Evolutionary conservation across 2,329 filamentous ascomycete species (phyloP), one percentile per base, ranked within the genome.

Genomic region (Diplodia corticola): DNA sequence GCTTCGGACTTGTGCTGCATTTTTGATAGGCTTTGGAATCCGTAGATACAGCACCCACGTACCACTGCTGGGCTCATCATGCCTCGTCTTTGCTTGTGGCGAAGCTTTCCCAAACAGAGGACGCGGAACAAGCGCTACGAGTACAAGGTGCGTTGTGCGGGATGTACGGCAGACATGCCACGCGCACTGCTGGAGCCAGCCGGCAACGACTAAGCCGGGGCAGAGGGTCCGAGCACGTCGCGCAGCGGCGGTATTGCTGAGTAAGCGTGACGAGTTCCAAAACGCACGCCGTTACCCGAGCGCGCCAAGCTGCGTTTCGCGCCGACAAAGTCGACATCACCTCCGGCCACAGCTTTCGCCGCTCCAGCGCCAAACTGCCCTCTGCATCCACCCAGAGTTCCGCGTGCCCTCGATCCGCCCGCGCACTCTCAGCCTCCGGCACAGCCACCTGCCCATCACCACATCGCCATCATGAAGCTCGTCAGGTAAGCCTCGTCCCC

Each of bases 401-500:
- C 17, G 48, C 33, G 48, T 49, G n/a, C 4, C 28, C 12, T 49
- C 30, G 44, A 24, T 15, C 9, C 20, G 20, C 33, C 40, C 20
- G 33, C 46, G 15, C 35, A 22, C 24, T 17, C 46, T 22, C 46
- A 15, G 20, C 15, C 48, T 53, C 30, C 13, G 30, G 7, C 30
- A 15, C 51, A 9, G 20, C 9, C 7, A 10, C 12, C 48, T n/a
- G 24, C 30, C n/a, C 37, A 55, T n/a, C 26, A 10, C 2, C 22
- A 26, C 30, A 15, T n/a, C 67, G 72, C 72, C 84, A 92, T 80
- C 70, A 97, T 97, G 93, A 97, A 97, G 91, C 91, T 97, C 84
- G 93, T 97, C 81, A 91, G 93, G 93, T 97, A 88, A 83, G 89
- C 55, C 17, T 46, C 75, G 50, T 51, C 63, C 67, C 69, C 70